phyloP scores from a whole-genome alignment of 768 basidiomycete species.

The Amanita phalloides region DNA sequence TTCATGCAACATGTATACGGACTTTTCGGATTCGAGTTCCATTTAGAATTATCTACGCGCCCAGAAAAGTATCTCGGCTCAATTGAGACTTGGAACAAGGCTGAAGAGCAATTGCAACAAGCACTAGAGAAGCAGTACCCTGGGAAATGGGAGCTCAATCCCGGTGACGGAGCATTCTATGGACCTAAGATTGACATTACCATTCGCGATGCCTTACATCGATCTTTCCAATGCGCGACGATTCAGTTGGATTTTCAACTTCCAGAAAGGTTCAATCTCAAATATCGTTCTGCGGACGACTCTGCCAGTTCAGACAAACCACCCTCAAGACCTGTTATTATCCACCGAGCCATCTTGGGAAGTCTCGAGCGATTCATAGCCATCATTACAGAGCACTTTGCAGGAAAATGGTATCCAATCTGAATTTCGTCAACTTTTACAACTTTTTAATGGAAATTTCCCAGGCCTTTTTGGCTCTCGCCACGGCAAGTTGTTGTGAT shows the following conservation, averaged over 20 bases:
- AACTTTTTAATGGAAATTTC: neutral
- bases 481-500: constrained; percentile 95
- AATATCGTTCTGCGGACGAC: constrained; percentile 76
- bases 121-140: constrained; percentile 81
- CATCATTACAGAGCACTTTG: constrained; percentile 95
- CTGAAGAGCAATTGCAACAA: constrained; percentile 80
- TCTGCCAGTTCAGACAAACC: constrained; percentile 43
- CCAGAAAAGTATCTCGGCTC: constrained; percentile 90
- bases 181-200: constrained; percentile 99
- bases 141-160: constrained; percentile 87
- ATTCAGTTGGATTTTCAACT: constrained; percentile 99
- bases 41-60: constrained; percentile 89
- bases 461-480: constrained; percentile 95
- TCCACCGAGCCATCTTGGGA: constrained; percentile 94
- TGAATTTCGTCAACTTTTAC: neutral
- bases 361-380: constrained; percentile 93
- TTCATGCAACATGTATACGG: constrained; percentile 94
- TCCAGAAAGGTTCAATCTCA: constrained; percentile 91
- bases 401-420: constrained; percentile 80
- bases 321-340: constrained; percentile 84
- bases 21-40: constrained; percentile 90
- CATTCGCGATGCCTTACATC: constrained; percentile 81
- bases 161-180: constrained; percentile 98
- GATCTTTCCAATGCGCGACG: constrained; percentile 97
- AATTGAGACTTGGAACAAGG: constrained; percentile 83